Conservation (phyloP, 202 grass and related monocot genomes). For the Eragrostis tef region DNA sequence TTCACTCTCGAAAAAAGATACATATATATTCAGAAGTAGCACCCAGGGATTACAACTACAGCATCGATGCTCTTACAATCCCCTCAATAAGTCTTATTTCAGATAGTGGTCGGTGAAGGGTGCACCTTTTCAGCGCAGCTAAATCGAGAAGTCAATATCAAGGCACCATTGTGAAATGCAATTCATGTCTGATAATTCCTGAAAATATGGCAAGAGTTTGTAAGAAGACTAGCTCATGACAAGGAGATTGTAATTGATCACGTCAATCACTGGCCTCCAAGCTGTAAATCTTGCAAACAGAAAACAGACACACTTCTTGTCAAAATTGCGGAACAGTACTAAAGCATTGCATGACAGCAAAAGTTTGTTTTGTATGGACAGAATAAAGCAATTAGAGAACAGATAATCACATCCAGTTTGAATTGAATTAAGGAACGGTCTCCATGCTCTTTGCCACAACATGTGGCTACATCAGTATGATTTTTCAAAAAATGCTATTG, state of each 20-base stretch:
- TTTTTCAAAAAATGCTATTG: not conserved
- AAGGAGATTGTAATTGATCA: constrained; percentile 6
- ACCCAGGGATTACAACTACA: not conserved
- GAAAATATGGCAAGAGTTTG: not conserved
- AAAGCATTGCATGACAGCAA: constrained; percentile 10
- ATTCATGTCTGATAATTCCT: constrained; percentile 13
- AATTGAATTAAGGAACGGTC: not conserved
- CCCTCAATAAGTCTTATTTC: not conserved
- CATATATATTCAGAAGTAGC: not conserved
- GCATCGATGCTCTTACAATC: not conserved
- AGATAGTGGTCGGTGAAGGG: not conserved
- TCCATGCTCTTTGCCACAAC: not conserved
- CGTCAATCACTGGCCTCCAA: not conserved
- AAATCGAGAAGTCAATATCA: not conserved
- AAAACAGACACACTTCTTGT: not conserved
- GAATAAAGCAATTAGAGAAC: not conserved
- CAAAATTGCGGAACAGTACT: not conserved
- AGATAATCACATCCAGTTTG: not conserved
- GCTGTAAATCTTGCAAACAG: not conserved
- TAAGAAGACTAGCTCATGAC: not conserved
- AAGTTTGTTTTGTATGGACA: constrained; percentile 6
- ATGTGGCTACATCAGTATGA: not conserved
- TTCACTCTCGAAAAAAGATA: not conserved
- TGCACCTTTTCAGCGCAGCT: not conserved
- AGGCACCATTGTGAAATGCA: not conserved